phyloP scores from a whole-genome alignment of 1,284 basidiomycete genomes.

The Wolfiporia cocos region DNA sequence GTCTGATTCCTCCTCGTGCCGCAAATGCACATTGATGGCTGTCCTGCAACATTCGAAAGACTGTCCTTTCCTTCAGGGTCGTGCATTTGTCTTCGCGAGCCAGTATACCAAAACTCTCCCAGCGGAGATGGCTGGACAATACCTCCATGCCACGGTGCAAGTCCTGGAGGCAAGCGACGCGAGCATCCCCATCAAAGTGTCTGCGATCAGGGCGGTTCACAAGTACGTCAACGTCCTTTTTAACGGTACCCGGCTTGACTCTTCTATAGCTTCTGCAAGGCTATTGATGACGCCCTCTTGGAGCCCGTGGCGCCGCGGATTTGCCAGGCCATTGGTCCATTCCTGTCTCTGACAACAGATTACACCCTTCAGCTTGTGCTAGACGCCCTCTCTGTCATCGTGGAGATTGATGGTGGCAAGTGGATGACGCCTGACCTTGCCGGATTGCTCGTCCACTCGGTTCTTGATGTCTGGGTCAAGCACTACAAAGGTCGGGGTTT shows the following conservation, averaged over 20 bases:
- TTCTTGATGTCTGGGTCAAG: slow-evolving; percentile 78
- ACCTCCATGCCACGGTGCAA: slow-evolving; percentile 80
- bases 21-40: too few relatives aligned
- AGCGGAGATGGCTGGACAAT: slow-evolving; percentile 67
- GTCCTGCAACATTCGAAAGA: slow-evolving; percentile 38
- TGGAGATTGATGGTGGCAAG: slow-evolving; percentile 67
- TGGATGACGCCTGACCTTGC: slow-evolving; percentile 68
- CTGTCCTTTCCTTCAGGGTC: slow-evolving; percentile 87
- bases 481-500: slow-evolving; percentile 85
- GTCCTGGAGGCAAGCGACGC: slow-evolving; percentile 74
- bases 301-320: slow-evolving; percentile 68
- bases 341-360: slow-evolving; percentile 75
- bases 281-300: slow-evolving; percentile 52
- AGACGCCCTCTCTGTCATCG: slow-evolving; percentile 76
- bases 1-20: slow-evolving; percentile 16
- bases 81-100: slow-evolving; percentile 92
- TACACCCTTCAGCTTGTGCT: slow-evolving; percentile 90
- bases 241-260: background rate
- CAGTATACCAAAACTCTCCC: slow-evolving; percentile 80
- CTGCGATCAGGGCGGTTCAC: slow-evolving; percentile 86
- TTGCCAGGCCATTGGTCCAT: slow-evolving; percentile 79
- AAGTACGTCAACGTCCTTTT: slow-evolving; percentile 50
- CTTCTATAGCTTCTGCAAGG: slow-evolving; percentile 57
- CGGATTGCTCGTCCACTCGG: slow-evolving; percentile 53
- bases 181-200: slow-evolving; percentile 85